Conservation (phyloP, 2,329 filamentous ascomycete species). For the Amylocarpus encephaloides region DNA sequence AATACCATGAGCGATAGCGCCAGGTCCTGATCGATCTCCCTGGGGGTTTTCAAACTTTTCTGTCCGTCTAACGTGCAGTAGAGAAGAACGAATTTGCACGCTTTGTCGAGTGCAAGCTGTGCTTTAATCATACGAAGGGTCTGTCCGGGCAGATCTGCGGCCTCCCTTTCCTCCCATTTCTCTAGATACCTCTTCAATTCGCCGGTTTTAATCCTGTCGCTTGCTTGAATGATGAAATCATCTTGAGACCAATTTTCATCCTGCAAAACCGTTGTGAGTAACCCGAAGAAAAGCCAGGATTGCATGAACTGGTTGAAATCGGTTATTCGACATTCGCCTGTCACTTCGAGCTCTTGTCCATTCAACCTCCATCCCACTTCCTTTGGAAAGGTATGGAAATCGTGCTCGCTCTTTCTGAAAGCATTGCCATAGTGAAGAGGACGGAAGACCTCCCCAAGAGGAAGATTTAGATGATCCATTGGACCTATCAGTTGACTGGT, state of each 20-base stretch:
- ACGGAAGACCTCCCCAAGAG: neutral
- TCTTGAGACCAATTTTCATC: neutral
- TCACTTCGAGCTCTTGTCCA: neutral
- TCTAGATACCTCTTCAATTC: neutral
- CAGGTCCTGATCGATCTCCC: neutral
- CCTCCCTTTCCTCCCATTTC: neutral
- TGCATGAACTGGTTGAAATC: neutral
- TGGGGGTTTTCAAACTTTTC: neutral
- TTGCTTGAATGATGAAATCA: neutral
- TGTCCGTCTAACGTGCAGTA: neutral
- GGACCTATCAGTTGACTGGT: neutral
- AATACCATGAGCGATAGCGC: constrained; percentile 2
- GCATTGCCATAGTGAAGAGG: neutral
- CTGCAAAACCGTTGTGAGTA: neutral
- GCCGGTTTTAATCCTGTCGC: neutral
- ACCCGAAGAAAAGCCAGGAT: constrained; percentile 8
- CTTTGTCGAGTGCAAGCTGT: constrained; percentile 3
- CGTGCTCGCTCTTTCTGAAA: neutral
- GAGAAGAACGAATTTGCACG: neutral
- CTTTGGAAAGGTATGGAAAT: constrained; percentile 2
- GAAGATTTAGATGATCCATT: neutral
- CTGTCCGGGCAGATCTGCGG: neutral
- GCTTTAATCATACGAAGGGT: constrained; percentile 2
- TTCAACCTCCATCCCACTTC: neutral
- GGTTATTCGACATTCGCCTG: neutral